These are phyloP conservation scores for Ophioceras dolichostomum DNA, from an alignment of 2,329 filamentous ascomycete genomes.

Conservation along the genomic window DNA sequence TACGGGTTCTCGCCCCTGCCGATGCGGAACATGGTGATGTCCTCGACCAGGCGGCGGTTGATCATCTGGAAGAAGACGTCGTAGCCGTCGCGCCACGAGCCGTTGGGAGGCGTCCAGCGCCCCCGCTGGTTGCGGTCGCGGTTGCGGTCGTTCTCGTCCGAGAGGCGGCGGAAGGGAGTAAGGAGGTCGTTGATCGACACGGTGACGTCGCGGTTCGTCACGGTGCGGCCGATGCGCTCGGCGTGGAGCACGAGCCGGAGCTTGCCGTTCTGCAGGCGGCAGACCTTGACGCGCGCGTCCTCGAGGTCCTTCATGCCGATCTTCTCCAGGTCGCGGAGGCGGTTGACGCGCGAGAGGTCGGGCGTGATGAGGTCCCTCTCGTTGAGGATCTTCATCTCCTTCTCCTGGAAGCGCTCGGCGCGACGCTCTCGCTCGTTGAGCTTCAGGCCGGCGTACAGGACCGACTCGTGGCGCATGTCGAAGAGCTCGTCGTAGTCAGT, in stretches of 20 bases:
- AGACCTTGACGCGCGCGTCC: conserved; percentile 22
- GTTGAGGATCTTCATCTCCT: conserved; percentile 27
- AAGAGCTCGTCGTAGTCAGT: conserved; percentile 35
- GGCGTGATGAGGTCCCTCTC: conserved; percentile 27
- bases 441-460: conserved; percentile 27
- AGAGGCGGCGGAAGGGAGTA: conserved; percentile 20
- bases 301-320: conserved; percentile 25
- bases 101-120: conserved; percentile 25
- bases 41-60: conserved; percentile 1
- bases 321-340: conserved; percentile 23
- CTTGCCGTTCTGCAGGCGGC: conserved; percentile 31
- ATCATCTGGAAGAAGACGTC: conserved; percentile 4
- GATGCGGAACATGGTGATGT: conserved; percentile 8
- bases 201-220: conserved; percentile 25
- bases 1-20: conserved; percentile 10
- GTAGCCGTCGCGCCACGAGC: conserved; percentile 22
- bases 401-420: conserved; percentile 23
- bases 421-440: conserved; percentile 23
- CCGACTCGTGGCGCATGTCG: conserved; percentile 28
- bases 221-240: conserved; percentile 18
- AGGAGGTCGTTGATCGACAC: conserved; percentile 25
- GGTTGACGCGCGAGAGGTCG: conserved; percentile 25
- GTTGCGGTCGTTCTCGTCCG: not conserved
- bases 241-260: conserved; percentile 25
- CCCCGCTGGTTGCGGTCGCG: conserved; percentile 11